Evolutionary conservation across 1,139 yeast species (phyloP).

Genomic region (Geotrichum cucujoidarum): DNA sequence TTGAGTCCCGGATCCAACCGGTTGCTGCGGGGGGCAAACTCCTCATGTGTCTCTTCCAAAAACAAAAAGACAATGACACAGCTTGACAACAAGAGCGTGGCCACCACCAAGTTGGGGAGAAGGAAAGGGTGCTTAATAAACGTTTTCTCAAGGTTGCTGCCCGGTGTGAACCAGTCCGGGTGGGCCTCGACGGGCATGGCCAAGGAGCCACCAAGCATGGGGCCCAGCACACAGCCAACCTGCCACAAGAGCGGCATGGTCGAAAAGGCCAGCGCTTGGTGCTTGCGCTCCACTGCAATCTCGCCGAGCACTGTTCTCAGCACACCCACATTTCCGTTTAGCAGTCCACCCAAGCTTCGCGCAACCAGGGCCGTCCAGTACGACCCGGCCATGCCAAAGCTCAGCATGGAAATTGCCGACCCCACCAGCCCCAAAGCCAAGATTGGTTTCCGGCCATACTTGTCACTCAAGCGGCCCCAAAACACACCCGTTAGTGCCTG

Average conservation of each 20-base stretch:
- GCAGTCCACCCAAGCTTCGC: slow-evolving; percentile 49
- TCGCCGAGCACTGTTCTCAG: slow-evolving; percentile 59
- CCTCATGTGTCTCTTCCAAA: slow-evolving; percentile 57
- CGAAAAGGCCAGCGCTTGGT: slow-evolving; percentile 59
- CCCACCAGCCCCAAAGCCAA: slow-evolving; percentile 50
- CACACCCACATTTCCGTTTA: slow-evolving; percentile 61
- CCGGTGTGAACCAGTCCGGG: slow-evolving; percentile 31
- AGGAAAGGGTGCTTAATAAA: slow-evolving; percentile 52
- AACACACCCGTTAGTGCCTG: slow-evolving; percentile 53
- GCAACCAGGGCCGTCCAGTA: slow-evolving; percentile 51
- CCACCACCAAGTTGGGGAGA: slow-evolving; percentile 54
- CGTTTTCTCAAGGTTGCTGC: slow-evolving; percentile 26
- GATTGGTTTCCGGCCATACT: slow-evolving; percentile 54
- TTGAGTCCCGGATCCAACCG: slow-evolving; percentile 50
- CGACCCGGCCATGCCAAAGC: slow-evolving; percentile 47
- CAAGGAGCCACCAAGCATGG: slow-evolving; percentile 49
- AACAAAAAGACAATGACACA: slow-evolving; percentile 44
- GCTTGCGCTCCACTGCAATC: slow-evolving; percentile 49
- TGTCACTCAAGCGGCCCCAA: slow-evolving; percentile 59
- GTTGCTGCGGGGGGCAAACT: slow-evolving; percentile 24
- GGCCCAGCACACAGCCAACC: slow-evolving; percentile 55
- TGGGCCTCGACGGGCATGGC: slow-evolving; percentile 38
- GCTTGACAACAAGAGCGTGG: slow-evolving; percentile 37
- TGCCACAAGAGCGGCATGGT: slow-evolving; percentile 58
- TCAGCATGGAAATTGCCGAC: slow-evolving; percentile 44